A percentile compares a stretch with the other conserved stretches of the same genome.
These are phyloP conservation scores for Nitzschia inconspicua DNA, from an alignment of 108 stramenopile species.

Conservation along the genomic window DNA sequence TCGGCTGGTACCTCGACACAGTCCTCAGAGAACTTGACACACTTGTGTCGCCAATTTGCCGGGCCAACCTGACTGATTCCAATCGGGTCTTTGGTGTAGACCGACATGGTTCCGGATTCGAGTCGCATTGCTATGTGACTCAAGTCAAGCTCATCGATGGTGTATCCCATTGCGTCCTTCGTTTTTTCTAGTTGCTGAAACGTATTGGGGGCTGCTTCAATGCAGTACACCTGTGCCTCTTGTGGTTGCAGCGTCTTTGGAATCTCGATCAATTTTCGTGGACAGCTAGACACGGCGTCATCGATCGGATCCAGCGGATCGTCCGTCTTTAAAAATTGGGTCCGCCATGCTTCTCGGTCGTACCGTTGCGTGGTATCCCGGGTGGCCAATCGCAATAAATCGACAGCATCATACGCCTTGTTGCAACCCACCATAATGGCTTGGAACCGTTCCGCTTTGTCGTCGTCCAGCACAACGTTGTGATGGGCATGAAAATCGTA, in stretches of 20 bases:
- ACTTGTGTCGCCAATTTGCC: neutral
- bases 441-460: conserved; percentile 10
- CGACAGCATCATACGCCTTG: conserved; percentile 50
- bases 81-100: neutral
- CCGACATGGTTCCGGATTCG: neutral
- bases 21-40: neutral
- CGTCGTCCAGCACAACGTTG: neutral
- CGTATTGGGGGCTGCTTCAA: conserved; percentile 42
- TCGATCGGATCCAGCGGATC: neutral
- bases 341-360: neutral
- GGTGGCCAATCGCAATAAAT: conserved; percentile 34
- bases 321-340: neutral
- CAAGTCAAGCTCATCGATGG: conserved; percentile 8
- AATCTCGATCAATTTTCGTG: neutral
- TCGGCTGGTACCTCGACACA: conserved; percentile 26
- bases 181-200: conserved; percentile 2
- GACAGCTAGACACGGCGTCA: neutral
- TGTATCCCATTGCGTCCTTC: neutral
- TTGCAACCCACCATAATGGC: conserved; percentile 45
- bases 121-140: neutral
- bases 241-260: neutral
- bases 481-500: neutral
- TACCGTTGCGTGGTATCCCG: conserved; percentile 4
- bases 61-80: neutral
- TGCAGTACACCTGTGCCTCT: conserved; percentile 17